Base-by-base conservation (phyloP, 2,329 filamentous ascomycete species). In the Taxawa tesnikishii region DNA sequence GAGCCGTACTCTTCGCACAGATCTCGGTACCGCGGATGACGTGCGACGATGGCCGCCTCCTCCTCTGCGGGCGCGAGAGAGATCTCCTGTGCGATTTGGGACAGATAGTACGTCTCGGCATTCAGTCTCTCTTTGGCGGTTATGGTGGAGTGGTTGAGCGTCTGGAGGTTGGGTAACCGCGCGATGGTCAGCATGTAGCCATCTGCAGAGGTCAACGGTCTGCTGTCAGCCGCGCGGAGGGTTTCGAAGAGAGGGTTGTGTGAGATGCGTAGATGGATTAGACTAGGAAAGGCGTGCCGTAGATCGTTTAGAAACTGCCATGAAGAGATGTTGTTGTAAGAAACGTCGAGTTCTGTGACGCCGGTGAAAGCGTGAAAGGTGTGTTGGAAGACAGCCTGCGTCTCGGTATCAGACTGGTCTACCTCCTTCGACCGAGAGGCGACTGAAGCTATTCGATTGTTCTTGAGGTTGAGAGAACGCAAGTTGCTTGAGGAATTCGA, bases 51-150 rank as follows among this genome's bases (percentile, higher is more conserved):
- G 2, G 60, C 58, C 1, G 55, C 43, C 16, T 63, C 56, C 42
- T 77, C 68, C 3, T 54, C 55, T 34, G 72, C 65, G 0, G 73
- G 60, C 0, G 73, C 68, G 3, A 66, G 60, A 1, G 75, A 68
- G 24, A 94, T 63, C 50, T 90, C 82, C 40, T 75, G 76, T 8
- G 72, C 81, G 36, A 94, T 90, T 33, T 81, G 72, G 1, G 79
- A 83, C 8, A 96, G 72, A 53, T 98, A 98, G 54, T 93, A 98
- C 48, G 88, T 78, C 46, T 96, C 90, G 4, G 85, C 85, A 48
- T 96, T 90, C 33, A 74, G 67, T 12, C 88, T 75, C 52, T 96
- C 87, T 26, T 78, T 73, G 1, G 64, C 45, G 0, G 75, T 76
- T 43, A 96, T 76, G 11, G 53, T 55, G 38, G 56, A 76, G 51